Evolutionary conservation across 1,284 basidiomycete genomes (phyloP), one percentile per base, ranked within the genome.

Genomic region (Trametes hirsuta): DNA sequence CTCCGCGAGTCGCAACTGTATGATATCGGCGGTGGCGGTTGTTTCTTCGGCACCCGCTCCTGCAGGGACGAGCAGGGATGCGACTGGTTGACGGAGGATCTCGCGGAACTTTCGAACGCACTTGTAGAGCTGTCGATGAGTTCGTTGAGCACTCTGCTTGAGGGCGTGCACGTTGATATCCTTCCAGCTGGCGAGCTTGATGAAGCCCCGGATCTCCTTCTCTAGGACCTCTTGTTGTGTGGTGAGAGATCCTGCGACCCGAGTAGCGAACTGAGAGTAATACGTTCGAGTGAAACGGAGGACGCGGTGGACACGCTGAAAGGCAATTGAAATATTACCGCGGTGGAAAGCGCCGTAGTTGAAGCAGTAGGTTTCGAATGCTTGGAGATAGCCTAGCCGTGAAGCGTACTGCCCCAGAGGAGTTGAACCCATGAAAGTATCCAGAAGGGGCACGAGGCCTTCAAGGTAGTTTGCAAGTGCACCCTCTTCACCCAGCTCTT

Each of bases 111-210:
- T 97, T 62, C 94, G 87, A 63, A 98, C 85, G 65, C 88, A 86
- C 74, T 93, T 95, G 84, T 96, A 97, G 12, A 99, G 80, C 65
- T 96, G 93, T 62, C 88, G 87, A 74, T 99, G 97, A 1, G 94
- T 95, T 71, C 86, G 91, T 67, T 91, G 87, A 0, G 97, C 96
- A 69, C 95, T 98, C 63, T 93, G 89, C 73, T 92, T 93, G 64
- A 99, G 82, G 3, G 97, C 95, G 66, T 94, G 92, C 10, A 99
- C 91, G 69, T 99, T 99, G 71, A 97, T 82, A 72, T 99, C 97
- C 74, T 93, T 97, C 97, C 97, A 99, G 70, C 95, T 97, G 0
- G 97, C 97, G 41, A 99, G 82, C 74, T 95, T 95, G 80, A 99
- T 91, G 71, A 94, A 92, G 55, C 86, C 87, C 60, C 82, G 84